Base-by-base conservation (phyloP, 768 basidiomycete genomes). In the Galerina marginata region DNA sequence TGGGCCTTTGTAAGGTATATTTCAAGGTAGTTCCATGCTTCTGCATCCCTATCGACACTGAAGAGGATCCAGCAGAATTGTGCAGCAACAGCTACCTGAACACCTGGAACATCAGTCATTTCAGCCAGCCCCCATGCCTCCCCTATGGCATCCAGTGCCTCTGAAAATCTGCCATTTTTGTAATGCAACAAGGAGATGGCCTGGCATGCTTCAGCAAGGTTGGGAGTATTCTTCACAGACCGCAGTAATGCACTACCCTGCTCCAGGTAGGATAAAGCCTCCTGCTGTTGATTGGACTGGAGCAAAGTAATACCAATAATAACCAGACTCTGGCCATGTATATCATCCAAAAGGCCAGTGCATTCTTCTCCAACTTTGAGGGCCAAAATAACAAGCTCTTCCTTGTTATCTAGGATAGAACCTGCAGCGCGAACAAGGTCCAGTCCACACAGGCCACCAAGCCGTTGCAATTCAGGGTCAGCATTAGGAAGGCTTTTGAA, bases 61-160 rank as follows among this genome's bases (percentile, higher is more conserved):
- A 56, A 56, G 45, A 56, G 55, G n/a, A 56, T 56, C 55, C n/a
- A 26, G 14, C 44, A 43, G 29, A 46, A 47, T 29, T 45, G 43
- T 26, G 33, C 39, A 25, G 55, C 33, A n/a, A 48, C 26, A 36
- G 36, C 11, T 26, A 20, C 55, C 36, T 56, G 23, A 23, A 56
- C n/a, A 37, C 12, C 33, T 38, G 55, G 29, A 42, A 14, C 36
- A 20, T 46, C 43, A 10, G n/a, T 56, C 25, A 26, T 23, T 25
- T 46, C 20, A 3, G 55, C 55, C 9, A 45, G n/a, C 44, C 36
- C 36, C 42, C 43, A 56, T 20, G 55, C 55, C 16, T 56, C 43
- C 20, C 20, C 20, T 20, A 33, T 33, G 29, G 7, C 29, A 5
- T 33, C 29, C 29, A 33, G 29, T 33, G 29, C 29, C 29, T 33